Conservation (phyloP, 139 green algal species). For the Microglena sp. region DNA sequence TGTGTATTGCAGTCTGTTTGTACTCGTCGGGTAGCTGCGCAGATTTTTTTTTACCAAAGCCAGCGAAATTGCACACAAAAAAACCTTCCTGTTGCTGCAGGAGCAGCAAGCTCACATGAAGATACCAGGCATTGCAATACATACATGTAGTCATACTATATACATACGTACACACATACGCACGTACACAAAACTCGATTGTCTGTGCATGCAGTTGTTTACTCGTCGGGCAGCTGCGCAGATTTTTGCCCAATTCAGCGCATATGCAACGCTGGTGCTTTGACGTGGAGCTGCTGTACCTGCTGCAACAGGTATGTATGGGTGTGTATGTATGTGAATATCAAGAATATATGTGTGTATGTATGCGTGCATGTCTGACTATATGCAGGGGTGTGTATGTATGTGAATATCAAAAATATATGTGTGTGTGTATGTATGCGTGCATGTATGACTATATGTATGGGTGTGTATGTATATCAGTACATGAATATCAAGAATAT, state of each 20-base stretch:
- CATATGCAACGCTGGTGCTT: conserved; percentile 97
- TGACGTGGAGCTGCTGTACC: conserved; percentile 90
- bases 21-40: no score
- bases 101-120: no score
- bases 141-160: neutral
- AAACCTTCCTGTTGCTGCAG: no score
- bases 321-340: conserved; percentile 43
- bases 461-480: neutral
- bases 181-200: no score
- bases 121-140: no score
- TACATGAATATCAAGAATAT: no score
- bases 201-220: no score
- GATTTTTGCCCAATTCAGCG: conserved; percentile 82
- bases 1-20: no score
- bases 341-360: conserved; percentile 32
- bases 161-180: neutral
- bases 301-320: conserved; percentile 65
- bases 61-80: no score
- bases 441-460: no score
- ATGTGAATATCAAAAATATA: conserved; percentile 37
- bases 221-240: conserved; percentile 58
- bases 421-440: conserved; percentile 20
- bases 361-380: no score
- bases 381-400: neutral
- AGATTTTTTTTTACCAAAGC: no score